These are phyloP conservation scores for Citrullus colocynthis DNA, from an alignment of 306 rosid genomes.

Conservation along the genomic window DNA sequence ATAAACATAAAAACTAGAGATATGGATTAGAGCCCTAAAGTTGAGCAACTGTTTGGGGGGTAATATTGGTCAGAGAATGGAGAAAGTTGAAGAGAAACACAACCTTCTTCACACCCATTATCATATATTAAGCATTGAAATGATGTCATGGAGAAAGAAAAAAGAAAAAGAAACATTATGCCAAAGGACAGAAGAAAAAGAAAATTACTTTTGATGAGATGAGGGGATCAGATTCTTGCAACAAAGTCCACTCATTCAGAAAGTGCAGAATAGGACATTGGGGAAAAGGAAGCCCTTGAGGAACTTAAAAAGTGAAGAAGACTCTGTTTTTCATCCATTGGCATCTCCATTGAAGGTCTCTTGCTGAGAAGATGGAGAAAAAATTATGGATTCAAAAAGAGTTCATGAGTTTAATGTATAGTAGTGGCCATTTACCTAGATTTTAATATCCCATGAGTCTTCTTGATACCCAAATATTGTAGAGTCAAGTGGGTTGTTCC, in stretches of 20 bases:
- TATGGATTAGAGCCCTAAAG: constrained; percentile 8
- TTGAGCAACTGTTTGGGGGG: not conserved
- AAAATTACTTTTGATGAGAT: constrained; percentile 30
- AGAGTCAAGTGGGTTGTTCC: too few relatives aligned
- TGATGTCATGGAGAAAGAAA: not conserved
- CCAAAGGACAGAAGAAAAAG: constrained; percentile 25
- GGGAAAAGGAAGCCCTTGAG: constrained; percentile 8
- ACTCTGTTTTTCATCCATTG: not conserved
- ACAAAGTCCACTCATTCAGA: constrained; percentile 31
- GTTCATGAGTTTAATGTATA: too few relatives aligned
- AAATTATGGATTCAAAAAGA: too few relatives aligned
- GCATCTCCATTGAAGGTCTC: not conserved
- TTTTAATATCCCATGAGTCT: too few relatives aligned
- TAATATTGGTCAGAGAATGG: not conserved
- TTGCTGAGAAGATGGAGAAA: too few relatives aligned
- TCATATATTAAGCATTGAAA: not conserved
- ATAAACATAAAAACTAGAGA: not conserved
- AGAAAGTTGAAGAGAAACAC: not conserved
- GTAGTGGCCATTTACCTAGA: too few relatives aligned
- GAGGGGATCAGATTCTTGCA: constrained; percentile 59
- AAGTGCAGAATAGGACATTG: constrained; percentile 19
- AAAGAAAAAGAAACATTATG: constrained; percentile 2
- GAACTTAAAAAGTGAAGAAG: not conserved
- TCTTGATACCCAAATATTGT: too few relatives aligned
- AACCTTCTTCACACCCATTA: not conserved